Conservation (phyloP, 1,139 yeast species). For the Candida pseudoviswanathii region DNA sequence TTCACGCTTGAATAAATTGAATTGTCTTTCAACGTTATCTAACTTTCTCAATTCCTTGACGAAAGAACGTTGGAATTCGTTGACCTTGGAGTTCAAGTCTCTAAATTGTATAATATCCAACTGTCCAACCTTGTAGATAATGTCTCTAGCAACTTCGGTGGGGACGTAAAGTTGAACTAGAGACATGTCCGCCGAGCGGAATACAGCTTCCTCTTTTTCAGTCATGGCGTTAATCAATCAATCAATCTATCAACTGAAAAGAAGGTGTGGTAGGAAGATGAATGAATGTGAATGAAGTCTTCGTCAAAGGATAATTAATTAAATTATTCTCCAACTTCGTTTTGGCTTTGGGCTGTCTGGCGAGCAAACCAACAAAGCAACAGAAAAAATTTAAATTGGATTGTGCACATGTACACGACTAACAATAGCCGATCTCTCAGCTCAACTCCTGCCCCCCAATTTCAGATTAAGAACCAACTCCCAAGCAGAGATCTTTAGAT, state of each 20-base stretch:
- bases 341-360: no score
- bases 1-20: constrained; percentile 51
- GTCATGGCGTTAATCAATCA: constrained; percentile 9
- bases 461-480: no score
- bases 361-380: no score
- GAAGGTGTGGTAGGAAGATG: background rate
- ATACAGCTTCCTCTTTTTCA: constrained; percentile 64
- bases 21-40: constrained; percentile 71
- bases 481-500: no score
- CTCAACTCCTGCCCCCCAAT: no score
- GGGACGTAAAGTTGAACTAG: constrained; percentile 74
- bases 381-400: no score
- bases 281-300: background rate
- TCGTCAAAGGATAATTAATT: no score
- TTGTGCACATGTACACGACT: no score
- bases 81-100: constrained; percentile 67
- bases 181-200: constrained; percentile 85
- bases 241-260: background rate
- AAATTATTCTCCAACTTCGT: no score
- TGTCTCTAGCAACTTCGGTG: constrained; percentile 66
- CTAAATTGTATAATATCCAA: constrained; percentile 67
- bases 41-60: constrained; percentile 67
- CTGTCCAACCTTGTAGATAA: constrained; percentile 65
- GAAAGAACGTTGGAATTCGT: constrained; percentile 72
- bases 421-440: no score